Conservation (phyloP, 2,329 filamentous ascomycete species). For the Rhinocladiella mackenziei region DNA sequence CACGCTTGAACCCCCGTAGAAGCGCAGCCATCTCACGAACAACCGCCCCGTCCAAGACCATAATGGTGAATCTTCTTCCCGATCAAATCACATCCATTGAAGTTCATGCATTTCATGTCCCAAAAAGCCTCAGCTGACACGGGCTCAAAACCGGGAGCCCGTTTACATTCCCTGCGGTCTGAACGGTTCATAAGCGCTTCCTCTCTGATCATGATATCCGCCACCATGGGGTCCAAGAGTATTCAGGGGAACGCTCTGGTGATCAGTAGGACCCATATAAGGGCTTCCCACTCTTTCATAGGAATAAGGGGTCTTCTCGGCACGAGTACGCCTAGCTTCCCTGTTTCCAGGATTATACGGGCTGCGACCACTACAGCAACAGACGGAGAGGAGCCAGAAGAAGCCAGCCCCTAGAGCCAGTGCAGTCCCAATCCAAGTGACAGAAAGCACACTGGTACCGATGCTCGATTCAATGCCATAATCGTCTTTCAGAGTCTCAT, state of each 20-base stretch:
- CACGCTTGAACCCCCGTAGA: no score
- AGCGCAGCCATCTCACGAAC: no score
- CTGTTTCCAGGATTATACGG: conserved; percentile 34
- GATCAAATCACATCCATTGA: no score
- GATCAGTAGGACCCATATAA: conserved; percentile 28
- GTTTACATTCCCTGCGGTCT: conserved; percentile 20
- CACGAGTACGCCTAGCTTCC: conserved; percentile 37
- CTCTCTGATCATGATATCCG: conserved; percentile 12
- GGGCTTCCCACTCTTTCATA: conserved; percentile 52
- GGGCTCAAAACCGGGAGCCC: no score
- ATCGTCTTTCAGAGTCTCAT: conserved; percentile 57
- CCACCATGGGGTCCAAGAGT: conserved; percentile 9
- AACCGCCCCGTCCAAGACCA: no score
- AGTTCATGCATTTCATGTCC: no score
- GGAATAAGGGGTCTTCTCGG: conserved; percentile 59
- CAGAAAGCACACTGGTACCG: conserved; percentile 65
- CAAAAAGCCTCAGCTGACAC: no score
- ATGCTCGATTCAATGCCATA: conserved; percentile 68
- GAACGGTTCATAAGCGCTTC: conserved; percentile 26
- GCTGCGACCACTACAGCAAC: conserved; percentile 76
- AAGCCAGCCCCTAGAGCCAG: conserved; percentile 71
- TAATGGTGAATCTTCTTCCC: no score
- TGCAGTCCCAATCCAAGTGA: conserved; percentile 74
- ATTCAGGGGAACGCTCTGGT: conserved; percentile 27
- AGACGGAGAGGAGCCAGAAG: conserved; percentile 89